phyloP scores from a whole-genome alignment of 805 yeast genomes.

The Wickerhamomyces silvicola region DNA sequence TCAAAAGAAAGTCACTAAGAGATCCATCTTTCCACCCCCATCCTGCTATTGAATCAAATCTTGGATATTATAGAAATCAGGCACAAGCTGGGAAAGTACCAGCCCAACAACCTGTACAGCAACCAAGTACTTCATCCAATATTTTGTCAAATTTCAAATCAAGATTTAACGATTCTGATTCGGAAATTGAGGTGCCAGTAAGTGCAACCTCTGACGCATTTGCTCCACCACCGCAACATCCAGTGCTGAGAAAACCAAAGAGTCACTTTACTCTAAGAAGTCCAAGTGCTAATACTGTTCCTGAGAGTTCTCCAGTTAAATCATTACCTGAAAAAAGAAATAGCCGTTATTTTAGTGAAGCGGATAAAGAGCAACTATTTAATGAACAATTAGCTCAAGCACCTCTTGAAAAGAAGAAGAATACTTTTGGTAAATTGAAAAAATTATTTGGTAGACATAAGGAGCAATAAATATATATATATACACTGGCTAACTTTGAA shows the following conservation, averaged over 20 bases:
- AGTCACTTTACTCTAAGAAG: slow-evolving; percentile 22
- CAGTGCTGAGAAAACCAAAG: slow-evolving; percentile 19
- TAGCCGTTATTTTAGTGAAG: slow-evolving; percentile 24
- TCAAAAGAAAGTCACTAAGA: slow-evolving; percentile 31
- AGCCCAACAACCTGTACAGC: slow-evolving; percentile 9
- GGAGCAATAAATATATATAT: background rate
- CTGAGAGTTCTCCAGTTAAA: slow-evolving; percentile 20
- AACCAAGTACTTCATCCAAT: slow-evolving; percentile 4
- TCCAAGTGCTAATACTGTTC: slow-evolving; percentile 15
- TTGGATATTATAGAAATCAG: slow-evolving; percentile 23
- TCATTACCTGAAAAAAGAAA: slow-evolving; percentile 20
- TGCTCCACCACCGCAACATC: slow-evolving; percentile 14
- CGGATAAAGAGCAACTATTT: slow-evolving; percentile 11
- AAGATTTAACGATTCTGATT: slow-evolving; percentile 59
- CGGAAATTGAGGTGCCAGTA: slow-evolving; percentile 37
- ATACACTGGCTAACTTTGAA: background rate
- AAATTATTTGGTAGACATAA: slow-evolving; percentile 32
- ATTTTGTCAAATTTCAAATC: slow-evolving; percentile 35
- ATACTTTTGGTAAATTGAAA: slow-evolving; percentile 32
- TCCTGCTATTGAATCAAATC: slow-evolving; percentile 17
- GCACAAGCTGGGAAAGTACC: slow-evolving; percentile 10
- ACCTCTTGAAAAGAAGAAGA: slow-evolving; percentile 21
- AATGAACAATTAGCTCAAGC: slow-evolving; percentile 6
- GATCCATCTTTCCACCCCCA: slow-evolving; percentile 20
- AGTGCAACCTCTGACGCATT: slow-evolving; percentile 6